Evolutionary conservation across 2,329 filamentous ascomycete genomes (phyloP), one percentile per base, ranked within the genome.

Genomic region (Dothistroma septosporum): DNA sequence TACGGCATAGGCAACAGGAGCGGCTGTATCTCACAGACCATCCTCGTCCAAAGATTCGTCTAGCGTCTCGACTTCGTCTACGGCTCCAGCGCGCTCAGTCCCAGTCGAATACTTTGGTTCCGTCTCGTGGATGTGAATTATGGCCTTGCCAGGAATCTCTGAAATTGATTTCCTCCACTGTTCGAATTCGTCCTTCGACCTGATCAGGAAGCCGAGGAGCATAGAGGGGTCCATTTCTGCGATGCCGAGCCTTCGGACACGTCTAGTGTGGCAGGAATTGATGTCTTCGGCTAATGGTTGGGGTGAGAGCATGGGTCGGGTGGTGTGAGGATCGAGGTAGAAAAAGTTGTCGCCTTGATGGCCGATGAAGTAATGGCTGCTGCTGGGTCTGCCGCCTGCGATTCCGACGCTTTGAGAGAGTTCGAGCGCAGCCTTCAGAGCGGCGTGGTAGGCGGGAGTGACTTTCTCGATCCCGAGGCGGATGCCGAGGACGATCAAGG

Each of bases 161-260:
- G 61, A 61, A 1, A 73, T 61, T 19, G 61, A 83, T 61, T 84
- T 80, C 70, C 90, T 88, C 92, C 92, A 97, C 57, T 85, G 83
- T 44, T 83, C 78, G 88, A 93, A 97, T 67, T 99, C 94, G 48
- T 87, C 83, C 68, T 93, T 87, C 60, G 90, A 85, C 46, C 83
- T 84, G 63, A 99, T 92, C 37, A 99, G 78, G 70, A 97, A 97
- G 4, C 91, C 93, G 66, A 99, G 90, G 47, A 99, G 79, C 94
- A 99, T 99, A 71, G 92, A 97, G 0, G 94, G 94, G 70, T 99
- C 94, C 90, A 99, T 94, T 72, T 97, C 92, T 61, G 87, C 86
- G 53, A 99, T 83, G 67, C 94, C 88, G 32, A 99, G 82, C 59
- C 89, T 85, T 41, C 93, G 86, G 19, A 99, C 78, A 53, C 93